Evolutionary conservation across 805 yeast species (phyloP).

Genomic region (Ogataea paradorogensis): DNA sequence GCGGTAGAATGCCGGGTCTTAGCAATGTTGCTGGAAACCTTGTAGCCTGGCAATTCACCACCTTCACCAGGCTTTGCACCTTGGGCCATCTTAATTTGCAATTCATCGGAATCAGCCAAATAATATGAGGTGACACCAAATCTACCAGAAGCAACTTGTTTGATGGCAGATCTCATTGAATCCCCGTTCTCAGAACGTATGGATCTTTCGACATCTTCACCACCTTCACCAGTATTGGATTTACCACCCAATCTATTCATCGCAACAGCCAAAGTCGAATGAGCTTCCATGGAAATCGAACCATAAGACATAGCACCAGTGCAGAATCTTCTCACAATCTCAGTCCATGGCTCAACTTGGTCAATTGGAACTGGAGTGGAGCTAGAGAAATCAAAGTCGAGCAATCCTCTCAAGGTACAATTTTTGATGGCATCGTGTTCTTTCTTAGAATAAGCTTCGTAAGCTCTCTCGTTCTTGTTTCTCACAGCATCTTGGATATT

Average conservation of each 20-base stretch:
- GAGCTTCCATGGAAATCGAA: conserved; percentile 97
- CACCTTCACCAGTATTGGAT: conserved; percentile 99
- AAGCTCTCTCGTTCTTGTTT: conserved; percentile 91
- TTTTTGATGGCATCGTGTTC: conserved; percentile 89
- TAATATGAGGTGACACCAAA: conserved; percentile 97
- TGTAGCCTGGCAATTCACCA: conserved; percentile 96
- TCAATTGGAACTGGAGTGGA: conserved; percentile 84
- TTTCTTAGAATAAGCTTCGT: conserved; percentile 82
- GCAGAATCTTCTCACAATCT: conserved; percentile 92
- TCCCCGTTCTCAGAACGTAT: conserved; percentile 81
- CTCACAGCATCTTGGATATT: conserved; percentile 97
- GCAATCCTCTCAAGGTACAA: conserved; percentile 91
- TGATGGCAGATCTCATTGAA: conserved; percentile 97
- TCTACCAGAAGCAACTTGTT: conserved; percentile 97
- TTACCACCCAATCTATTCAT: conserved; percentile 98
- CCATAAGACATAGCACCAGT: conserved; percentile 99
- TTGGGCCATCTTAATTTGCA: conserved; percentile 98
- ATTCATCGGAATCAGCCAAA: conserved; percentile 93
- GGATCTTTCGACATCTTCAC: conserved; percentile 94
- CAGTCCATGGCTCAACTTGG: conserved; percentile 99
- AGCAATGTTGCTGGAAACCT: conserved; percentile 84
- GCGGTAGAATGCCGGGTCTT: conserved; percentile 95
- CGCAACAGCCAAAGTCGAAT: conserved; percentile 95
- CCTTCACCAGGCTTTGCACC: conserved; percentile 99
- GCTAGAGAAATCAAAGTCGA: conserved; percentile 80